These are phyloP conservation scores for Patellifolia procumbens DNA, from an alignment of 179 eudicot species.

Conservation along the genomic window DNA sequence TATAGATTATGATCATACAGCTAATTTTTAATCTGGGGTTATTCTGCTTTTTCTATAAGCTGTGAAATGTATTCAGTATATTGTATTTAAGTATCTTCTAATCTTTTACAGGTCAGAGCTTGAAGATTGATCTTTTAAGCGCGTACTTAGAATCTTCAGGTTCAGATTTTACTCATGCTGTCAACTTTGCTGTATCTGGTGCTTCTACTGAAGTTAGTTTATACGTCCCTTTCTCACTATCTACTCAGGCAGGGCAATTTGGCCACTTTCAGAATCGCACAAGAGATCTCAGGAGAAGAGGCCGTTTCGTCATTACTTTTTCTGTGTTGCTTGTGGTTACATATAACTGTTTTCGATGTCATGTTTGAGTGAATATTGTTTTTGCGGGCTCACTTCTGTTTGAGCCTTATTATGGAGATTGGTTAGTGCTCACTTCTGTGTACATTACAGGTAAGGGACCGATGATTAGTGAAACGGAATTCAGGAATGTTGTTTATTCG, in stretches of 20 bases:
- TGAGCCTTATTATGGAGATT: not conserved
- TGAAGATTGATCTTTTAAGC: conserved; percentile 33
- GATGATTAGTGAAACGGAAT: conserved; percentile 35
- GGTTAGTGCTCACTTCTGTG: not conserved
- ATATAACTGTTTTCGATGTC: not conserved
- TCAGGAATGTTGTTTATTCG: conserved; percentile 63
- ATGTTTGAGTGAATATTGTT: not conserved
- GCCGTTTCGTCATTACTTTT: not conserved
- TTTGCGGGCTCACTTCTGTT: not conserved
- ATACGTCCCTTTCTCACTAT: no score
- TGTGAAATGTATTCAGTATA: not conserved
- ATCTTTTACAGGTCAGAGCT: conserved; percentile 30
- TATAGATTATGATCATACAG: not conserved
- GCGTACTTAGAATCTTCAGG: no score
- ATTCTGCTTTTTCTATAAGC: not conserved
- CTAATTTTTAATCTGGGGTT: not conserved
- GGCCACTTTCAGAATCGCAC: no score
- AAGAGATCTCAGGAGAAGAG: no score
- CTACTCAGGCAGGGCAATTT: no score
- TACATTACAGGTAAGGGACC: conserved; percentile 34
- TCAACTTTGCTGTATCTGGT: no score
- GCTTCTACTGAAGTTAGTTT: no score
- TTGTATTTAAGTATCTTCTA: not conserved
- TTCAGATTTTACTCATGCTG: no score
- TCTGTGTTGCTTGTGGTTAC: not conserved